These are phyloP conservation scores for Vaccinium myrtillus DNA, from an alignment of 148 eudicot species.

Conservation along the genomic window DNA sequence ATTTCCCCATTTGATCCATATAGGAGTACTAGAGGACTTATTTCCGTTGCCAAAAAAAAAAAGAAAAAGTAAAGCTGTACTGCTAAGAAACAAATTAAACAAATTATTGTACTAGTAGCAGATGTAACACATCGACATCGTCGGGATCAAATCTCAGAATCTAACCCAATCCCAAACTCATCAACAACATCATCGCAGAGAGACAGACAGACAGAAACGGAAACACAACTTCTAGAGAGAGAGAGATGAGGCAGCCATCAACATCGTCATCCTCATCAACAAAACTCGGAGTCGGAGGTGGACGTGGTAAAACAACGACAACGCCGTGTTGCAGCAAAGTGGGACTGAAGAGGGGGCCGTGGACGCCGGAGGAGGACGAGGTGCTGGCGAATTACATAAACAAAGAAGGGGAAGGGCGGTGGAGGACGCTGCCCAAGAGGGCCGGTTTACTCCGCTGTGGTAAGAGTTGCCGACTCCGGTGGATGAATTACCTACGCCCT, in stretches of 20 bases:
- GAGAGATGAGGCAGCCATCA: slow-evolving; percentile 29
- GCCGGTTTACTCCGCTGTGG: slow-evolving; percentile 63
- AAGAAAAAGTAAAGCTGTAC: too few species aligned
- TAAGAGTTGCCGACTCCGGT: slow-evolving; percentile 63
- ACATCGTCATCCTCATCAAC: slow-evolving; percentile 24
- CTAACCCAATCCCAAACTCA: background rate
- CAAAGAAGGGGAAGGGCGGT: slow-evolving; percentile 43
- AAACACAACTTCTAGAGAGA: slow-evolving; percentile 11
- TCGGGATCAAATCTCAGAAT: background rate
- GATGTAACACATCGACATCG: too few species aligned
- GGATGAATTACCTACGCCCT: slow-evolving; percentile 69
- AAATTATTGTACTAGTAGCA: too few species aligned
- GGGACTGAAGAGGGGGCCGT: slow-evolving; percentile 61
- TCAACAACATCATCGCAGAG: background rate
- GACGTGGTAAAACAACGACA: background rate
- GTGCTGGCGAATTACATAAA: slow-evolving; percentile 34
- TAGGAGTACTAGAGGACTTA: too few species aligned
- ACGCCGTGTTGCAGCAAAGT: slow-evolving; percentile 43
- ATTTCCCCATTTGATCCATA: too few species aligned
- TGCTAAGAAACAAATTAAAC: too few species aligned
- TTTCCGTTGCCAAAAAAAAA: too few species aligned
- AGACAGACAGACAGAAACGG: background rate
- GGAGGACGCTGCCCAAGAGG: slow-evolving; percentile 37
- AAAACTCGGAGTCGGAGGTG: background rate
- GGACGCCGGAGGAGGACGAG: slow-evolving; percentile 68